These are phyloP conservation scores for Pseudogymnoascus destructans DNA, from an alignment of 2,329 filamentous ascomycete species.

Conservation along the genomic window DNA sequence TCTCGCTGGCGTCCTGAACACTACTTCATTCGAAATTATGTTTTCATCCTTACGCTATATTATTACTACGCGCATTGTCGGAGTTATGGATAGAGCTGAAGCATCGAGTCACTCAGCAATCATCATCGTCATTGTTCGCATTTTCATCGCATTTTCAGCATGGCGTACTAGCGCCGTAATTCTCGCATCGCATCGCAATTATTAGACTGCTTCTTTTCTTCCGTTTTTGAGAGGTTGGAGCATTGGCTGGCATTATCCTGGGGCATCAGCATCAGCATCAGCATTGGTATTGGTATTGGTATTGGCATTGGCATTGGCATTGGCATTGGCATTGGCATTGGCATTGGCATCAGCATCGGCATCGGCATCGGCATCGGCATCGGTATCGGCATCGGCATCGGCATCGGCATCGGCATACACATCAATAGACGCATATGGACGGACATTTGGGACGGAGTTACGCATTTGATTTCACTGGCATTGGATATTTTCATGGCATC, in stretches of 20 bases:
- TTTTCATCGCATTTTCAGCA: not conserved
- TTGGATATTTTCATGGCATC: not conserved
- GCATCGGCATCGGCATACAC: not conserved
- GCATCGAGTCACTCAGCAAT: not conserved
- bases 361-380: not conserved
- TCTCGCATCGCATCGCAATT: conserved; percentile 1
- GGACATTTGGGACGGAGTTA: conserved; percentile 1
- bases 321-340: not conserved
- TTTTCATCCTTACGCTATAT: not conserved
- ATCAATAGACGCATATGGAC: not conserved
- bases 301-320: not conserved
- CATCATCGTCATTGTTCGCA: not conserved
- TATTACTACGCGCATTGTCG: not conserved
- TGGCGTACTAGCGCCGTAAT: not conserved
- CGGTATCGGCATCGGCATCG: not conserved
- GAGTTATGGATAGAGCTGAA: not conserved
- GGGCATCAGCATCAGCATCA: not conserved
- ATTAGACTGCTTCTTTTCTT: not conserved
- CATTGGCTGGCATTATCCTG: not conserved
- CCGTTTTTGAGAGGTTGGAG: not conserved
- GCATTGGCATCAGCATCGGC: not conserved
- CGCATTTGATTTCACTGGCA: not conserved
- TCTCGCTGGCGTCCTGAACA: not conserved
- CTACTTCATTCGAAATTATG: not conserved
- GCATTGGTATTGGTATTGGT: not conserved